Conservation (phyloP, 2,329 filamentous ascomycete genomes). For the Colletotrichum phormii region DNA sequence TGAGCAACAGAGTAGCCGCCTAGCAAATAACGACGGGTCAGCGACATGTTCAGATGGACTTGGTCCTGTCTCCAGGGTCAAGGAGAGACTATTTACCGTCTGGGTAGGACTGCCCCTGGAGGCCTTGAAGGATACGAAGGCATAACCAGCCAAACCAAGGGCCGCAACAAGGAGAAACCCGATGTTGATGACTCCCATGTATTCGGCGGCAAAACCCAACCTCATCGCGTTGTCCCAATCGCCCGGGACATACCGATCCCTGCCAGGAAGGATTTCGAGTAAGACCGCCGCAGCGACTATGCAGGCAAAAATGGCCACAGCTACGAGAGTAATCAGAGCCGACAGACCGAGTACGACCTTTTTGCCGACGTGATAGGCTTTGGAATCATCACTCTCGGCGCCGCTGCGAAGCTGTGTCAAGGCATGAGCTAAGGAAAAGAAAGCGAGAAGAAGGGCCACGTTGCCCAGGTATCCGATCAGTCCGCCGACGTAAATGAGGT, state of each 20-base stretch:
- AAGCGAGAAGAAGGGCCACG: neutral
- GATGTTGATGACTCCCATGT: neutral
- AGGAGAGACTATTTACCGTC: neutral
- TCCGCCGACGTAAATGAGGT: neutral
- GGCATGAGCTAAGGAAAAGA: constrained; percentile 18
- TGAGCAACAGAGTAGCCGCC: neutral
- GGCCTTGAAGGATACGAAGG: neutral
- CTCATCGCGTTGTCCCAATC: neutral
- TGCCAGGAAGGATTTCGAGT: neutral
- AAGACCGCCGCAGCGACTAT: neutral
- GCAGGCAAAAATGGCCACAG: neutral
- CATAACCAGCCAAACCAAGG: neutral
- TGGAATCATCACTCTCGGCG: neutral
- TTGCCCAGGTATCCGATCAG: neutral
- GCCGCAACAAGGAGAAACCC: neutral
- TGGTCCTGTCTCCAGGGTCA: neutral
- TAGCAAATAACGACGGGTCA: neutral
- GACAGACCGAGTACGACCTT: neutral
- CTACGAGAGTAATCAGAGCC: neutral
- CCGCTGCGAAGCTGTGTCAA: constrained; percentile 3
- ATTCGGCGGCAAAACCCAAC: neutral
- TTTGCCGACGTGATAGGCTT: neutral
- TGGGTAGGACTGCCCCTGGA: neutral
- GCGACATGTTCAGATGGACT: neutral
- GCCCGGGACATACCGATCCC: neutral